phyloP scores from a whole-genome alignment of 345 rosid species.

The Murraya paniculata region DNA sequence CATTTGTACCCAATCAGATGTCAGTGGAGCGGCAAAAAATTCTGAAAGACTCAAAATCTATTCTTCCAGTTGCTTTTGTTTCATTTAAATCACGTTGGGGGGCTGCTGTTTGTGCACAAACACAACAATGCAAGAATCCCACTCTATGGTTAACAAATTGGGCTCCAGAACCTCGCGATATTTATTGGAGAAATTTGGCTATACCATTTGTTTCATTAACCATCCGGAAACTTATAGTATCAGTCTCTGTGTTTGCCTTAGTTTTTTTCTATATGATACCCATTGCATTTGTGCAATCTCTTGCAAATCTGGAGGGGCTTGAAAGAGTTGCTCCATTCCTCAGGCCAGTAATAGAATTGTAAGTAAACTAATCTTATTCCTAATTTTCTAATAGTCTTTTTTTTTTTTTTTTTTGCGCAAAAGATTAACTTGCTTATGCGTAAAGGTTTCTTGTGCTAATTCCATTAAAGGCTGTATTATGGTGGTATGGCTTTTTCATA shows the following conservation, averaged over 20 bases:
- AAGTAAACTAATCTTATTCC: slow-evolving; percentile 34
- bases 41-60: slow-evolving; percentile 61
- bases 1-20: slow-evolving; percentile 48
- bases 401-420: no score
- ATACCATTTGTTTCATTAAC: slow-evolving; percentile 88
- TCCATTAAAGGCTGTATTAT: not conserved
- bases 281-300: slow-evolving; percentile 96
- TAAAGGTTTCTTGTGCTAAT: not conserved
- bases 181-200: slow-evolving; percentile 90
- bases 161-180: slow-evolving; percentile 97
- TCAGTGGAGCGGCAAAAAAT: slow-evolving; percentile 68
- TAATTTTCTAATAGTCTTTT: not conserved
- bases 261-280: slow-evolving; percentile 99
- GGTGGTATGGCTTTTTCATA: not conserved
- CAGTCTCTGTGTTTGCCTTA: slow-evolving; percentile 70
- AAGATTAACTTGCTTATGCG: not conserved
- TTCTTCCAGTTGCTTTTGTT: slow-evolving; percentile 82
- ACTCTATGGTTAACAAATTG: slow-evolving; percentile 87
- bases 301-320: slow-evolving; percentile 93
- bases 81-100: slow-evolving; percentile 97
- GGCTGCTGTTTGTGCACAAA: slow-evolving; percentile 98
- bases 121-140: slow-evolving; percentile 92
- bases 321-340: slow-evolving; percentile 91
- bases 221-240: slow-evolving; percentile 70
- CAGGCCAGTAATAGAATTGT: slow-evolving; percentile 87